A percentile compares a stretch with the other conserved stretches of the same genome.
Evolutionary conservation across 352 stramenopile genomes (phyloP).

Genomic region (Globisporangium barbulae): DNA sequence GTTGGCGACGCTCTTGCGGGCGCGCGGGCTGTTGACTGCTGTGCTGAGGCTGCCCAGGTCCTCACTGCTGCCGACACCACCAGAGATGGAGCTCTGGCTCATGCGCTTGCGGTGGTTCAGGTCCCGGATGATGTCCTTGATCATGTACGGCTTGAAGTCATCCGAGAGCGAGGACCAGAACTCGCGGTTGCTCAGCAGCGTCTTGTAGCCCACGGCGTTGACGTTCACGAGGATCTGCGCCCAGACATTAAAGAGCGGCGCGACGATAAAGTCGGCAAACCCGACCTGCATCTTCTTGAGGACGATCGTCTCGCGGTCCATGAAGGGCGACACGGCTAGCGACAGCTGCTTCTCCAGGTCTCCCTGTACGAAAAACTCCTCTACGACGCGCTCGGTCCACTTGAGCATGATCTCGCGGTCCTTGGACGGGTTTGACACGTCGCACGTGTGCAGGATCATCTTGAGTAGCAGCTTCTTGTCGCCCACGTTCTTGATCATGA

Average conservation of each 20-base stretch:
- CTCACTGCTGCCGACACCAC: not conserved
- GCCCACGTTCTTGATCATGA: constrained; percentile 79
- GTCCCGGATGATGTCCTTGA: constrained; percentile 73
- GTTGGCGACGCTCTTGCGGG: constrained; percentile 14
- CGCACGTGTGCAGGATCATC: constrained; percentile 90
- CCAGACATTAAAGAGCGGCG: constrained; percentile 85
- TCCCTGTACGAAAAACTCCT: constrained; percentile 96
- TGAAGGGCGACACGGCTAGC: constrained; percentile 90
- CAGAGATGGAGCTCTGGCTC: constrained; percentile 19
- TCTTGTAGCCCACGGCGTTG: constrained; percentile 62
- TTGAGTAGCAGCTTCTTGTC: constrained; percentile 88
- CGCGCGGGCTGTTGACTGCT: constrained; percentile 7
- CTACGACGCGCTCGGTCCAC: constrained; percentile 92
- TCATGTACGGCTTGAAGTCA: constrained; percentile 84
- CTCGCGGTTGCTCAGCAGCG: constrained; percentile 72
- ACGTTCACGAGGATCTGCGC: constrained; percentile 75
- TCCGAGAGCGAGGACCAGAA: constrained; percentile 79
- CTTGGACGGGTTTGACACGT: constrained; percentile 94
- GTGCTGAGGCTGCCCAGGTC: not conserved
- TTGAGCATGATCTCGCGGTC: constrained; percentile 83
- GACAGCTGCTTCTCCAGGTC: constrained; percentile 92
- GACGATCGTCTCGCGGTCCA: constrained; percentile 90
- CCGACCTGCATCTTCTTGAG: constrained; percentile 92
- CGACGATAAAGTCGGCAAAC: constrained; percentile 94
- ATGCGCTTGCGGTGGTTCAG: constrained; percentile 36